Base-by-base conservation (phyloP, 805 yeast genomes). In the Brettanomyces anomalus region DNA sequence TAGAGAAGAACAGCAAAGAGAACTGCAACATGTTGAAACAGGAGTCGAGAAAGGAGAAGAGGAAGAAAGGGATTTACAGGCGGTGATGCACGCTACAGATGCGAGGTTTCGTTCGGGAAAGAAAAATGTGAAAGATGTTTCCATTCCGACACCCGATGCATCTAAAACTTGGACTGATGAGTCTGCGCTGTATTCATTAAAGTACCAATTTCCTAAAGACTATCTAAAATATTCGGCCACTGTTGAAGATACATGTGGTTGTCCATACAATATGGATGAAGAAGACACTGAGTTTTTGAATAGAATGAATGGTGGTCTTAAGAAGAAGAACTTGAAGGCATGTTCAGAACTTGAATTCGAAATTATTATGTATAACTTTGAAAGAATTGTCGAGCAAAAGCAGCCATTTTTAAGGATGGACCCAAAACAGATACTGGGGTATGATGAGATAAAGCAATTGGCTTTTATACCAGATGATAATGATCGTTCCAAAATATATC, bases 21-120 rank as follows among this genome's bases (percentile, higher is more conserved):
- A 90, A 49, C 65, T 85, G 26, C 87, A 86, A 54, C 86, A 87
- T 47, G 76, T 93, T 36, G 98, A 93, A 55, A 90, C 97, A 5
- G 98, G 98, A 64, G 98, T 93, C 35, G 98, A 93, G 57, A 93
- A 93, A 60, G 87, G 85, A 52, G 98, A 93, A 63, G 98, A 93
- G 63, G 95, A 87, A 53, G 98, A 93, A 62, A 93, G 85, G 35
- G 98, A 93, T 74, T 71, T 93, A 48, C 95, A 90, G 60, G 86
- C 83, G 49, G 96, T 89, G 40, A 81, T 93, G 50, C 79, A 80
- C 62, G 90, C 90, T 13, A 77, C 87, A 2, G 81, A 79, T 41
- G 77, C 78, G 26, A 79, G 81, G 3, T 72, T 85, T 16, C 66
- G 77, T 45, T 76, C 76, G 45, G 68, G 66, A 4, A 66, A 65